Percentiles rank a stretch among this genome's conserved stretches.
Evolutionary conservation across 306 rosid species (phyloP).

Genomic region (Medicago arabica): DNA sequence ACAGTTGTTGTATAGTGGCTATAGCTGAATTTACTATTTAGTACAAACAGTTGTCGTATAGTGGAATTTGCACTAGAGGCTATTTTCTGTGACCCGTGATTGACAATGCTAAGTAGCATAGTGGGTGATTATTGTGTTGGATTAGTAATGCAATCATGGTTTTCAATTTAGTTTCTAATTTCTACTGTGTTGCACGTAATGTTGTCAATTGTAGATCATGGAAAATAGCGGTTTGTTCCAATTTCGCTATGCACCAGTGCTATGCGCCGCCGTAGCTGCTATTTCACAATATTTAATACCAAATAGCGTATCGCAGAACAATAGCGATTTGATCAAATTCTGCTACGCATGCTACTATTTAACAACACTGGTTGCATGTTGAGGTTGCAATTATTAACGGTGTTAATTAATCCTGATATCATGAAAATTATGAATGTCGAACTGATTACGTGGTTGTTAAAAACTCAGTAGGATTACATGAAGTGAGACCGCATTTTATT

Average conservation of each 20-base stretch:
- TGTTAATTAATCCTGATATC: slow-evolving; percentile 6
- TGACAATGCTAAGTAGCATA: not conserved
- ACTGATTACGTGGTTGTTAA: not conserved
- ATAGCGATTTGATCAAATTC: too few relatives aligned
- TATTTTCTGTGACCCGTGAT: not conserved
- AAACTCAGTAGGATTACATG: not conserved
- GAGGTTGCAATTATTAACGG: not conserved
- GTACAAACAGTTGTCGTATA: not conserved
- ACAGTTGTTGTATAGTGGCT: not conserved
- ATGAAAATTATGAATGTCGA: not conserved
- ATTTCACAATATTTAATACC: too few relatives aligned
- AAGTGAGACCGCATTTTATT: not conserved
- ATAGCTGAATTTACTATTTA: not conserved
- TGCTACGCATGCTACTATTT: too few relatives aligned
- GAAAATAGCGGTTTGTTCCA: too few relatives aligned
- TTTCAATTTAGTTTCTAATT: not conserved
- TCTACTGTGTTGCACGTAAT: not conserved
- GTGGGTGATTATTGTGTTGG: slow-evolving; percentile 17
- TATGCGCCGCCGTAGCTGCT: too few relatives aligned
- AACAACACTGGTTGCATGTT: not conserved
- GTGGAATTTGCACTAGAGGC: not conserved
- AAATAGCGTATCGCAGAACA: too few relatives aligned
- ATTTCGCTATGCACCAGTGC: too few relatives aligned
- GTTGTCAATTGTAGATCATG: too few relatives aligned
- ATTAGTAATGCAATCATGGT: slow-evolving; percentile 25